Conservation (phyloP, 192 early-diverging fungal genomes). For the Umbelopsis vinacea region DNA sequence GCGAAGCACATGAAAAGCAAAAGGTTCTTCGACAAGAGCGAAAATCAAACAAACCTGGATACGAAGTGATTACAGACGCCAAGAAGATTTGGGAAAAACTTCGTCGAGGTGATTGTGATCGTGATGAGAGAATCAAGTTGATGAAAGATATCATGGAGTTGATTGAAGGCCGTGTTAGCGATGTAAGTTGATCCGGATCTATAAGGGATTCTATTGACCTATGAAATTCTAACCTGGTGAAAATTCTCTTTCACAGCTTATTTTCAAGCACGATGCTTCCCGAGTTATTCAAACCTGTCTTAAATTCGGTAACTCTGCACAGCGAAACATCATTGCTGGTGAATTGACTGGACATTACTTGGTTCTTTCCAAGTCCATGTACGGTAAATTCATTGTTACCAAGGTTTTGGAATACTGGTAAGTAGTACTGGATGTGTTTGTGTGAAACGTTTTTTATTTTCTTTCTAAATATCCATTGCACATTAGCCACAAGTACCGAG, state of each 20-base stretch:
- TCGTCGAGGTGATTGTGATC: slow-evolving; percentile 71
- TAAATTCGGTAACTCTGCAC: slow-evolving; percentile 83
- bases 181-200: slow-evolving; percentile 51
- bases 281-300: slow-evolving; percentile 89
- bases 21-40: slow-evolving; percentile 62
- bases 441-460: not conserved
- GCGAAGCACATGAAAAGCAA: slow-evolving; percentile 60
- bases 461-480: not conserved
- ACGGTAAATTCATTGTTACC: slow-evolving; percentile 88
- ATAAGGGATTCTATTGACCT: too few species aligned
- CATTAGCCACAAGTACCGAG: slow-evolving; percentile 63
- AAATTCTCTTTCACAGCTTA: slow-evolving; percentile 48
- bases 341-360: slow-evolving; percentile 82
- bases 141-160: slow-evolving; percentile 86
- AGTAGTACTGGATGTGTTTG: too few species aligned
- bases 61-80: slow-evolving; percentile 70
- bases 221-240: slow-evolving; percentile 24
- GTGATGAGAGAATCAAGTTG: slow-evolving; percentile 59
- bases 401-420: slow-evolving; percentile 87
- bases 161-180: slow-evolving; percentile 79
- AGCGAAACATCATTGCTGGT: slow-evolving; percentile 77
- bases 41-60: slow-evolving; percentile 64
- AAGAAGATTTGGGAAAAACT: slow-evolving; percentile 89
- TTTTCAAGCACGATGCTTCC: slow-evolving; percentile 95
- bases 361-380: slow-evolving; percentile 75